These are phyloP conservation scores for Vickermania ingenoplastis DNA, from an alignment of 208 protist genomes.

Conservation along the genomic window DNA sequence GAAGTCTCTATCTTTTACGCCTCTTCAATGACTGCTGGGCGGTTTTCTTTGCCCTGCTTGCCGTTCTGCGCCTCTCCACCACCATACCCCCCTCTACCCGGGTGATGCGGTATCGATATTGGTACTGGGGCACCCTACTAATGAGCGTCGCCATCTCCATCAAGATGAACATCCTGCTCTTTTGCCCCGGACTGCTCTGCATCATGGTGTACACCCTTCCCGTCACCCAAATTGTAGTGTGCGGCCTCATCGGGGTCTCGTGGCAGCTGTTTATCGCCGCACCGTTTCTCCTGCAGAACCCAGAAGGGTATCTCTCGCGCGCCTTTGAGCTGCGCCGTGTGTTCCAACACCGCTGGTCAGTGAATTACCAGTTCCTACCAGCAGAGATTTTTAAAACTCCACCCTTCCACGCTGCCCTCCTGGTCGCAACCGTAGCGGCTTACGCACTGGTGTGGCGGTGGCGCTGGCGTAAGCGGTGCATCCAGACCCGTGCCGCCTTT, in stretches of 20 bases:
- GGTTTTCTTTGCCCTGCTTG: constrained; percentile 70
- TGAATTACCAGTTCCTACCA: constrained; percentile 74
- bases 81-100: constrained; percentile 2
- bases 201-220: constrained; percentile 43
- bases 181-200: constrained; percentile 80
- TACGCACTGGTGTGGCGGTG: constrained; percentile 47
- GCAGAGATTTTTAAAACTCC: constrained; percentile 35
- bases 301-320: constrained; percentile 32
- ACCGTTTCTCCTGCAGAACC: constrained; percentile 52
- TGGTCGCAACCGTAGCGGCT: constrained; percentile 30
- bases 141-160: constrained; percentile 87
- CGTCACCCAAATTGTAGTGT: constrained; percentile 44
- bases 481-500: background rate
- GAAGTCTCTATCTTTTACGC: constrained; percentile 74
- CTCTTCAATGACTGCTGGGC: constrained; percentile 88
- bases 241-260: constrained; percentile 30
- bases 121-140: constrained; percentile 49
- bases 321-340: constrained; percentile 61
- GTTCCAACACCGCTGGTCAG: constrained; percentile 59
- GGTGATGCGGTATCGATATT: constrained; percentile 17
- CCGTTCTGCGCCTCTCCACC: constrained; percentile 36
- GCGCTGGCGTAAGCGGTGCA: constrained; percentile 34
- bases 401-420: constrained; percentile 27
- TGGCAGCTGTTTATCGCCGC: constrained; percentile 54
- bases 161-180: constrained; percentile 95